Percentiles rank a stretch among this genome's conserved stretches.
Evolutionary conservation across 2,329 filamentous ascomycete species (phyloP).

Genomic region (Exophiala sp.): DNA sequence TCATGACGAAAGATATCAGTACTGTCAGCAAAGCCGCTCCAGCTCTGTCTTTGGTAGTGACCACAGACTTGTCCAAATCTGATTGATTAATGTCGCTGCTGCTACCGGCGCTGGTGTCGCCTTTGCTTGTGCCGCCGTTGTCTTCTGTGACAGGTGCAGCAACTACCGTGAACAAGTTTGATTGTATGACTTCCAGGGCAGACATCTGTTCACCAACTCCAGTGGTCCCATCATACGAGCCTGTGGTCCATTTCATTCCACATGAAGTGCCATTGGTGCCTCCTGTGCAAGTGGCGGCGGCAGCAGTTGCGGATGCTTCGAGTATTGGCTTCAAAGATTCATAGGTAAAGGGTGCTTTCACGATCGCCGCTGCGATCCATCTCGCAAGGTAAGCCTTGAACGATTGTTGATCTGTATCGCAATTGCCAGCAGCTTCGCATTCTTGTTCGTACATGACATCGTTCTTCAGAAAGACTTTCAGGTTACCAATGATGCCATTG

Average conservation of each 20-base stretch:
- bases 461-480: constrained; percentile 51
- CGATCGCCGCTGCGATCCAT: constrained; percentile 56
- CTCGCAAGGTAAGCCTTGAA: constrained; percentile 66
- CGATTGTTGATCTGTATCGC: constrained; percentile 61
- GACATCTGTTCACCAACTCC: constrained; percentile 43
- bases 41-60: constrained; percentile 37
- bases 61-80: constrained; percentile 22
- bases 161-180: constrained; percentile 45
- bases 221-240: constrained; percentile 35
- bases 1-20: constrained; percentile 22
- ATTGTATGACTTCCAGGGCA: constrained; percentile 57
- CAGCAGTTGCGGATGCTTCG: constrained; percentile 51
- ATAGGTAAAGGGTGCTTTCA: constrained; percentile 57
- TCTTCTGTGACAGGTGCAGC: constrained; percentile 43
- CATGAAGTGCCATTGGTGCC: constrained; percentile 43
- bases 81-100: constrained; percentile 21
- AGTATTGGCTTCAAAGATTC: constrained; percentile 52
- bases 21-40: constrained; percentile 37
- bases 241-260: constrained; percentile 39
- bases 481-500: constrained; percentile 52
- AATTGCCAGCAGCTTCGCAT: constrained; percentile 54
- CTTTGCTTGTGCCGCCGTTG: constrained; percentile 58
- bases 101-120: constrained; percentile 43
- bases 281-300: constrained; percentile 53
- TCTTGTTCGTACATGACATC: constrained; percentile 58